Conservation (phyloP, 768 basidiomycete species). For the Boletellus emodensis region DNA sequence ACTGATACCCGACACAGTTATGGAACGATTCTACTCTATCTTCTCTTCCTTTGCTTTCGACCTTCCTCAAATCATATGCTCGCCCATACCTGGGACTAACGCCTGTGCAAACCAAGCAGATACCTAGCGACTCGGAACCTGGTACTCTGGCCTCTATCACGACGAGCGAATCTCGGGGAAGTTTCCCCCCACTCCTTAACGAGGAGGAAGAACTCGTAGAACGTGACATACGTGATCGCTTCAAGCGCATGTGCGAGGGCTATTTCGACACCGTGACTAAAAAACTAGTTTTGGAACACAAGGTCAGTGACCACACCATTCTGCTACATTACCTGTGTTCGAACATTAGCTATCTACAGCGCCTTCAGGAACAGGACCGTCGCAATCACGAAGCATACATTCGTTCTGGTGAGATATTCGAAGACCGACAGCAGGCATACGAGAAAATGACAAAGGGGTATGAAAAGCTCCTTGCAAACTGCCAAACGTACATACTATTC, state of each 20-base stretch:
- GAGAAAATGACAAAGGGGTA: constrained; percentile 98
- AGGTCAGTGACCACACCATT: constrained; percentile 44
- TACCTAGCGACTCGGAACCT: constrained; percentile 49
- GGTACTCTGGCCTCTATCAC: constrained; percentile 47
- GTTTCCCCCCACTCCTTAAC: constrained; percentile 38
- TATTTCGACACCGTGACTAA: constrained; percentile 92
- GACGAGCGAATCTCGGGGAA: constrained; percentile 31
- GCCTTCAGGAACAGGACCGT: constrained; percentile 93
- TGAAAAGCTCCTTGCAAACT: constrained; percentile 84
- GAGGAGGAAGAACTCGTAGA: constrained; percentile 79
- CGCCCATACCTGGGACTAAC: constrained; percentile 81
- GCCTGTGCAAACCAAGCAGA: constrained; percentile 56
- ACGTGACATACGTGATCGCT: constrained; percentile 79
- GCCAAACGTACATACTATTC: constrained; percentile 66
- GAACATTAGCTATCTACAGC: constrained; percentile 41
- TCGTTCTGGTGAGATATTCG: constrained; percentile 97
- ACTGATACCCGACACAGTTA: constrained; percentile 46
- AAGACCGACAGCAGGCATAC: constrained; percentile 97
- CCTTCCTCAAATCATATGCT: constrained; percentile 91
- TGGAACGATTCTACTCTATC: constrained; percentile 83
- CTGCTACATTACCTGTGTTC: not conserved
- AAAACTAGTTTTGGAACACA: constrained; percentile 88
- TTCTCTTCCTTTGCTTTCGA: constrained; percentile 85
- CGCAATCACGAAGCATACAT: constrained; percentile 99
- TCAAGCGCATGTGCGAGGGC: constrained; percentile 88